Base-by-base conservation (phyloP, 352 stramenopile genomes). In the Pythium chondricola region DNA sequence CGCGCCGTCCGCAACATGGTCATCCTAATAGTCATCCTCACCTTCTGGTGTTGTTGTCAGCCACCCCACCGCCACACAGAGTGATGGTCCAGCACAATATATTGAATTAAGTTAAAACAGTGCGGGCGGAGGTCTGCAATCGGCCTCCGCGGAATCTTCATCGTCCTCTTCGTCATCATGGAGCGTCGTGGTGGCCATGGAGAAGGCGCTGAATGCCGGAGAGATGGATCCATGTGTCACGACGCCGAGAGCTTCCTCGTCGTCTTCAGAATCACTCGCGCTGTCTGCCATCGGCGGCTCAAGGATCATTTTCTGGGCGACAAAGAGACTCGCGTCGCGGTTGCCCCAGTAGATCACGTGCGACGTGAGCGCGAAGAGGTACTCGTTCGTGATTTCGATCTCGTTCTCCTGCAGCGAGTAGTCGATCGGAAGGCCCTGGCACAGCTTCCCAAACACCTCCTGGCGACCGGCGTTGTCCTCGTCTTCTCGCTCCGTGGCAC, bases 351-450 rank as follows among this genome's bases (percentile, higher is more conserved):
- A 97, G 40, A 92, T 94, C 43, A 91, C 86, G 65, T 97, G 89
- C 25, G 89, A 86, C 24, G 81, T 93, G 42, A 97, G 66, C 27
- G 89, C 89, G 26, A 95, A 95, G 33, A 97, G 67, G 59, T 97
- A 97, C 63, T 97, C 87, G 63, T 96, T 97, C 9, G 89, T 84
- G 52, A 84, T 95, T 66, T 97, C 89, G 39, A 97, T 95, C 62
- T 97, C 89, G 55, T 93, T 95, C 57, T 97, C 89, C 58, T 97
- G 89, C 1, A 96, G 74, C 61, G 88, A 93, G 57, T 93, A 96
- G 48, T 91, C 80, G 48, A 91, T 85, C 4, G 80, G 80, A 2
- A 71, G 54, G 4, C 80, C 80, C 49, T 91, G 72, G 14, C 75
- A 91, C 32, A 89, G 45, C 14, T 58, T 59, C 3, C 77, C 77